Evolutionary conservation across 768 basidiomycete species (phyloP).

Genomic region (Leucocoprinus sp.): DNA sequence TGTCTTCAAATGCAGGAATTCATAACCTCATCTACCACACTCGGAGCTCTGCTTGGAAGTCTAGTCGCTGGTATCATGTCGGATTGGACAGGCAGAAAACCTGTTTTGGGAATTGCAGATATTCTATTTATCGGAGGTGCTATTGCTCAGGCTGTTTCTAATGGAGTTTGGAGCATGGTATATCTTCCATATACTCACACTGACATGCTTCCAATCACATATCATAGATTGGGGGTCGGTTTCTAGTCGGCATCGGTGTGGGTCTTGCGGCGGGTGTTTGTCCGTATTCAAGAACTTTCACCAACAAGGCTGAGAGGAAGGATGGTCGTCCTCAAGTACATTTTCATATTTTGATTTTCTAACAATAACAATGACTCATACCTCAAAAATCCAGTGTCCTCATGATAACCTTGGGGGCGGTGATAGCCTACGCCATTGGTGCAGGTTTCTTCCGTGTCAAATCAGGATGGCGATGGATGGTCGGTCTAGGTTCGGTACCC

Average conservation of each 20-base stretch:
- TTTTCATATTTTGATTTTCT: conserved; percentile 11
- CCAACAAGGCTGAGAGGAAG: conserved; percentile 67
- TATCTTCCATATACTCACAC: conserved; percentile 10
- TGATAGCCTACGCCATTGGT: conserved; percentile 69
- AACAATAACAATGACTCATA: too few relatives aligned
- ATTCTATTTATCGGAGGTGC: conserved; percentile 71
- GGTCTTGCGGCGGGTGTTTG: conserved; percentile 72
- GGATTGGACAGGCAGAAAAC: conserved; percentile 61
- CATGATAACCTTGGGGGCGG: conserved; percentile 77
- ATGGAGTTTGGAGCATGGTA: conserved; percentile 65
- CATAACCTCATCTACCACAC: conserved; percentile 71
- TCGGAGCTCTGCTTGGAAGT: conserved; percentile 70
- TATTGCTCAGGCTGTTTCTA: conserved; percentile 62
- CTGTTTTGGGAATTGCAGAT: conserved; percentile 60
- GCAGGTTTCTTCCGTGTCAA: conserved; percentile 52
- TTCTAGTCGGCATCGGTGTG: conserved; percentile 68
- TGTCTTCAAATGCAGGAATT: too few relatives aligned
- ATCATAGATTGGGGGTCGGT: conserved; percentile 55
- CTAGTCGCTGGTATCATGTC: conserved; percentile 61
- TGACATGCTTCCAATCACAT: neutral
- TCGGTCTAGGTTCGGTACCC: conserved; percentile 65
- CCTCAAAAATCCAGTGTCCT: too few relatives aligned
- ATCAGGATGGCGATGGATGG: conserved; percentile 80
- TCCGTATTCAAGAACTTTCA: conserved; percentile 74
- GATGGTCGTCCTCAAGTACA: conserved; percentile 67